Evolutionary conservation across 345 rosid genomes (phyloP).

Genomic region (Syzygium oleosum): DNA sequence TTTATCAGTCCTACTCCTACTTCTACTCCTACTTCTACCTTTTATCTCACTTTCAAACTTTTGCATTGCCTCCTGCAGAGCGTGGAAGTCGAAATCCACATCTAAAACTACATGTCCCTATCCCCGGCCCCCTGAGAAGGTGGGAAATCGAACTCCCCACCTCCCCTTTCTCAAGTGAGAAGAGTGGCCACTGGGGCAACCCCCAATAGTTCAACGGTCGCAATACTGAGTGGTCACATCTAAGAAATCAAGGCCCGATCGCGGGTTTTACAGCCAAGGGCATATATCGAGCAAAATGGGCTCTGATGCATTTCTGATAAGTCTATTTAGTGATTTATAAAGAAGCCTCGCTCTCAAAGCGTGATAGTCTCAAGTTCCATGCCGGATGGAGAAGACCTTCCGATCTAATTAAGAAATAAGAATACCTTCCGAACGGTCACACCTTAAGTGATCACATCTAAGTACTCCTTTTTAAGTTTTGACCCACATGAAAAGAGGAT

Average conservation of each 20-base stretch:
- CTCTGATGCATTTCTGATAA: not conserved
- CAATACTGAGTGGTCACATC: not conserved
- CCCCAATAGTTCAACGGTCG: not conserved
- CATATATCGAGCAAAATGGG: not conserved
- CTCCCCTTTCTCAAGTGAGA: too few relatives aligned
- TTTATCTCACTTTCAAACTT: too few relatives aligned
- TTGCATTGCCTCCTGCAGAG: too few relatives aligned
- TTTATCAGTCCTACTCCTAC: too few relatives aligned
- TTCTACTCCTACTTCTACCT: too few relatives aligned
- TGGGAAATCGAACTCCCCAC: too few relatives aligned
- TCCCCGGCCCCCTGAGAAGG: too few relatives aligned
- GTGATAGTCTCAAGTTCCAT: not conserved
- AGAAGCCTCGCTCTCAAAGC: not conserved
- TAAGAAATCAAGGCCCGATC: not conserved
- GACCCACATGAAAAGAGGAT: fast-evolving
- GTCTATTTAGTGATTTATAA: not conserved
- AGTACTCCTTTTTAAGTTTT: not conserved
- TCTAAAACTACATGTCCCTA: too few relatives aligned
- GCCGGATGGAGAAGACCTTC: not conserved
- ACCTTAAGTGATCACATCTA: not conserved
- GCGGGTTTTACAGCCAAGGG: not conserved
- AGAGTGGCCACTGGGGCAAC: too few relatives aligned
- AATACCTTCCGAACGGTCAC: not conserved
- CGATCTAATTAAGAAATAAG: not conserved
- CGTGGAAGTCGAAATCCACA: too few relatives aligned